phyloP scores from a whole-genome alignment of 2,329 filamentous ascomycete genomes.

The Monosporascus sp. region DNA sequence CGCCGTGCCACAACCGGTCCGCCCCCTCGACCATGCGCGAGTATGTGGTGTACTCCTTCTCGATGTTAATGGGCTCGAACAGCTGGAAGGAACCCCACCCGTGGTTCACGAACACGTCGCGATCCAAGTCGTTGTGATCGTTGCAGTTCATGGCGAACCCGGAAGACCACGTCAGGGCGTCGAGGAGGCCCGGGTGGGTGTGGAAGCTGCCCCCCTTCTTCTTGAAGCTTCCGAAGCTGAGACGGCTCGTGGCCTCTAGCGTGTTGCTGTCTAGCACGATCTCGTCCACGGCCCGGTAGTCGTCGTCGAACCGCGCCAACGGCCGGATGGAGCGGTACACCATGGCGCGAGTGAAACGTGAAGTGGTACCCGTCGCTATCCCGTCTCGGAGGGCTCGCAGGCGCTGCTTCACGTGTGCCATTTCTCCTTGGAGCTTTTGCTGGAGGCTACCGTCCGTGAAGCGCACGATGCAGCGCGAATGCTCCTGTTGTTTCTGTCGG shows the following conservation, averaged over 20 bases:
- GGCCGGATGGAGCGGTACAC: constrained; percentile 20
- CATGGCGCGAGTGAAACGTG: constrained; percentile 41
- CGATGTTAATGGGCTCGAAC: constrained; percentile 11
- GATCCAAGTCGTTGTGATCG: constrained; percentile 16
- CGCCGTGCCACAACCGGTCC: constrained; percentile 15
- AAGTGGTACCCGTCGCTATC: constrained; percentile 8
- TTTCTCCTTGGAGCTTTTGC: constrained; percentile 9
- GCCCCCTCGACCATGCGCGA: constrained; percentile 11
- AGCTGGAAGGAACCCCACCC: constrained; percentile 18
- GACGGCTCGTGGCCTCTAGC: constrained; percentile 13
- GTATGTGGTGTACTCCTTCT: constrained; percentile 14
- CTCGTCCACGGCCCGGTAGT: constrained; percentile 23
- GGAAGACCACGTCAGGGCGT: constrained; percentile 12
- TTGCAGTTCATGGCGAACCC: constrained; percentile 22
- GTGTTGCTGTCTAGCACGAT: constrained; percentile 24
- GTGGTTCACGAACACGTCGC: constrained; percentile 20
- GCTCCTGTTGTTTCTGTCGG: constrained; percentile 11
- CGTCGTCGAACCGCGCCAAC: constrained; percentile 22
- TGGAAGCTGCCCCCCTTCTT: constrained; percentile 14
- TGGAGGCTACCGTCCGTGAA: constrained; percentile 13
- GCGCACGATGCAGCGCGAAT: constrained; percentile 14
- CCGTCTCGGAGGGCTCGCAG: constrained; percentile 15
- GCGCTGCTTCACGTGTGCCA: constrained; percentile 6
- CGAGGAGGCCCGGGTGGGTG: constrained; percentile 17
- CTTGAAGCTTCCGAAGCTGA: constrained; percentile 7